Conservation (phyloP, 2,329 filamentous ascomycete genomes). For the Exophiala phaeomuriformis region DNA sequence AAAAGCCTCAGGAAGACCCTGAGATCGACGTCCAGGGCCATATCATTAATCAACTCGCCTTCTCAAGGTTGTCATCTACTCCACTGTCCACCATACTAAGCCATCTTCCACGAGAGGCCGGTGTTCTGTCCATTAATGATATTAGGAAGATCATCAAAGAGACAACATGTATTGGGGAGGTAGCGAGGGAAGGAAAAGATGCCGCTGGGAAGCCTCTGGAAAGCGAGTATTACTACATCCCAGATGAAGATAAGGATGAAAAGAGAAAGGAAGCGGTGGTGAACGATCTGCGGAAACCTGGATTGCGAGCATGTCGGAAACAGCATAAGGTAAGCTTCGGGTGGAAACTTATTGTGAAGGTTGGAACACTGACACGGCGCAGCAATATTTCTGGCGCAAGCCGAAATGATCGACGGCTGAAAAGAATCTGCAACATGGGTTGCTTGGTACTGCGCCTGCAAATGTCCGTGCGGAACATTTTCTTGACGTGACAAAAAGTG, state of each 20-base stretch:
- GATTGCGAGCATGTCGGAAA: slow-evolving; percentile 81
- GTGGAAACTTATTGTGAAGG: background rate
- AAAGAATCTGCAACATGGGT: background rate
- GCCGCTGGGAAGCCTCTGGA: slow-evolving; percentile 88
- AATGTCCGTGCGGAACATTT: background rate
- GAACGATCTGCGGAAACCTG: slow-evolving; percentile 78
- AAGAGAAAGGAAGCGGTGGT: slow-evolving; percentile 75
- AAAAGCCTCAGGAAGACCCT: slow-evolving; percentile 28
- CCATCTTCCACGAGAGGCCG: slow-evolving; percentile 59
- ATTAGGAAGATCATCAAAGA: slow-evolving; percentile 66
- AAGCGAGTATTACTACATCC: slow-evolving; percentile 94
- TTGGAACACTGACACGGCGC: slow-evolving; percentile 10
- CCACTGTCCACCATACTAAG: slow-evolving; percentile 83
- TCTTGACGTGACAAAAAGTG: background rate
- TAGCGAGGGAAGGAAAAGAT: slow-evolving; percentile 85
- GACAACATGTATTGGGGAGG: slow-evolving; percentile 76
- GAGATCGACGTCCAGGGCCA: slow-evolving; percentile 59
- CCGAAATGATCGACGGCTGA: slow-evolving; percentile 40
- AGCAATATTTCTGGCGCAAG: slow-evolving; percentile 69
- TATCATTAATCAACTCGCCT: slow-evolving; percentile 89
- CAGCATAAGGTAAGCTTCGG: slow-evolving; percentile 75
- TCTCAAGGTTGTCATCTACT: slow-evolving; percentile 83
- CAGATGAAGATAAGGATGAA: slow-evolving; percentile 74
- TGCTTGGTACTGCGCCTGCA: too few species aligned
- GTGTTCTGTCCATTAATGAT: slow-evolving; percentile 51